Percentiles rank a stretch among this genome's conserved stretches.
These are phyloP conservation scores for Fusarium floridanum DNA, from an alignment of 2,329 filamentous ascomycete species.

Conservation along the genomic window DNA sequence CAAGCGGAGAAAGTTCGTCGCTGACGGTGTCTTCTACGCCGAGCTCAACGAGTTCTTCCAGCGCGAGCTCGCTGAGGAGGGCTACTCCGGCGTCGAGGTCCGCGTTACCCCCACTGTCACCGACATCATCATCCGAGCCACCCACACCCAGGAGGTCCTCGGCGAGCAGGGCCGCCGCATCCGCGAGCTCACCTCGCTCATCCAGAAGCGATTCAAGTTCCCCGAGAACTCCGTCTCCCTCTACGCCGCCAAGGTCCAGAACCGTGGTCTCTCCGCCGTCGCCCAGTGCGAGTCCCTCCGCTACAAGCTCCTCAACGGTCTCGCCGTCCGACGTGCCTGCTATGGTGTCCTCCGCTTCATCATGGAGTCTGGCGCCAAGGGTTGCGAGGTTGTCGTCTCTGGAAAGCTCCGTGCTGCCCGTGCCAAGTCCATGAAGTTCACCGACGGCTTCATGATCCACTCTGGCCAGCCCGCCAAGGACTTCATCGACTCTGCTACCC, in stretches of 20 bases:
- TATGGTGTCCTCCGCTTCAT: slow-evolving; percentile 99
- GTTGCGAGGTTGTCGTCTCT: slow-evolving; percentile 99
- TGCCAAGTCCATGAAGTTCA: slow-evolving; percentile 99
- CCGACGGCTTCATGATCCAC: slow-evolving; percentile 99
- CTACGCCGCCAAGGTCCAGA: slow-evolving; percentile 99
- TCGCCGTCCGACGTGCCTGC: slow-evolving; percentile 98
- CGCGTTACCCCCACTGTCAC: slow-evolving; percentile 99
- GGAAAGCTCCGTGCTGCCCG: slow-evolving; percentile 99
- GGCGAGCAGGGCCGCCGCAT: slow-evolving; percentile 99
- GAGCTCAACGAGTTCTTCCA: slow-evolving; percentile 99
- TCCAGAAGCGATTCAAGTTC: slow-evolving; percentile 99
- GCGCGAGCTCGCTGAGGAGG: slow-evolving; percentile 99
- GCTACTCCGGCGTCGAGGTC: slow-evolving; percentile 99
- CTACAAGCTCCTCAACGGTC: slow-evolving; percentile 99
- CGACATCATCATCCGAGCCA: slow-evolving; percentile 99
- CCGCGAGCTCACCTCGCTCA: slow-evolving; percentile 99
- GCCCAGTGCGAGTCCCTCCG: slow-evolving; percentile 99
- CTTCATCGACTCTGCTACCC: slow-evolving; percentile 98
- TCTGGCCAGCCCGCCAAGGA: slow-evolving; percentile 99
- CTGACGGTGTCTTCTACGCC: slow-evolving; percentile 99
- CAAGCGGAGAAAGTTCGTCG: slow-evolving; percentile 95
- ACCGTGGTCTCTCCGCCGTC: slow-evolving; percentile 99
- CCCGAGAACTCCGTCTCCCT: slow-evolving; percentile 99
- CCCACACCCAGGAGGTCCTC: slow-evolving; percentile 99
- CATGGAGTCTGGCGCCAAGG: slow-evolving; percentile 99